A percentile compares a stretch with the other conserved stretches of the same genome.
Conservation (phyloP, 2,329 filamentous ascomycete species). For the Dothistroma pini region DNA sequence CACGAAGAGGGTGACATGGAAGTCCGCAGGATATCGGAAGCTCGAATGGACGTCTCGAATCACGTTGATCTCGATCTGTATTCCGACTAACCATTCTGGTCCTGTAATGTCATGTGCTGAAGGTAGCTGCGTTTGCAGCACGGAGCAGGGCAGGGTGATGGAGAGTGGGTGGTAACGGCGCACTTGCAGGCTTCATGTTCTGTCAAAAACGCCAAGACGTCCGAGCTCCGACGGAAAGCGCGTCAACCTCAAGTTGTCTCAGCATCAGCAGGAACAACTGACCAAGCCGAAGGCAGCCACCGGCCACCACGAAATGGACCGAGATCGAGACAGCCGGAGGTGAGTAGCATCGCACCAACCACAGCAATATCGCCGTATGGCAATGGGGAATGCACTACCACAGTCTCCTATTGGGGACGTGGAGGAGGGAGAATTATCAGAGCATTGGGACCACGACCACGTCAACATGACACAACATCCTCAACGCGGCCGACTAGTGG, state of each 20-base stretch:
- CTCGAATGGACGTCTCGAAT: neutral
- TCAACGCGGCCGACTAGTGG: neutral
- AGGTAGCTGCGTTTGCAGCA: neutral
- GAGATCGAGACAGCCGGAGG: slow-evolving; percentile 42
- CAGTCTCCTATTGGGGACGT: neutral
- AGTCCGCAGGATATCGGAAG: neutral
- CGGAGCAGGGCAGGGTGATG: neutral
- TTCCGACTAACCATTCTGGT: neutral
- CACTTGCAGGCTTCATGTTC: neutral
- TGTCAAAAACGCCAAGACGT: neutral
- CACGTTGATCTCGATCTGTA: neutral
- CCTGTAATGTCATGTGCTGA: neutral
- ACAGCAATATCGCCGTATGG: neutral
- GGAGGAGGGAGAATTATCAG: neutral
- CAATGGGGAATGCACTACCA: neutral
- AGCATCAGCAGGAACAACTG: slow-evolving; percentile 3
- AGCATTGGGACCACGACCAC: neutral
- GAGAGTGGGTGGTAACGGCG: neutral
- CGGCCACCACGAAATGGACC: slow-evolving; percentile 30
- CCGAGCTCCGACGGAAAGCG: neutral
- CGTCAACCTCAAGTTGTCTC: neutral
- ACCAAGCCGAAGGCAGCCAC: neutral
- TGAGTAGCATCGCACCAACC: slow-evolving; percentile 28
- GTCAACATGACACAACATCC: neutral
- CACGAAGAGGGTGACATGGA: neutral